These are phyloP conservation scores for Aschersonia sp. DNA, from an alignment of 2,329 filamentous ascomycete genomes.

Conservation along the genomic window DNA sequence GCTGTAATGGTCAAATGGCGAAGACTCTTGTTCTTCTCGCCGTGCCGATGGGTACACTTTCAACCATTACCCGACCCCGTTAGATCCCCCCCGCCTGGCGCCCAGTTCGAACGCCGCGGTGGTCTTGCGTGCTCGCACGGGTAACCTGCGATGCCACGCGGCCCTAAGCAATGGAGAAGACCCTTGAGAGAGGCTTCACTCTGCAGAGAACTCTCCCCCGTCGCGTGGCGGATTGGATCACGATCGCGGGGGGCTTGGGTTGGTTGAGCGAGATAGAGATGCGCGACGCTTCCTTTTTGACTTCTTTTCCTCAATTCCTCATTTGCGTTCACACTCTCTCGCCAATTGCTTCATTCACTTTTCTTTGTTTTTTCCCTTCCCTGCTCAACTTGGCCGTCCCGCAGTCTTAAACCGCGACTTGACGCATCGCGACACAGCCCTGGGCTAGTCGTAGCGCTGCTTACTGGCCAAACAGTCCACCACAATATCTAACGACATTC, in stretches of 20 bases:
- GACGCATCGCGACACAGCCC: too few relatives aligned
- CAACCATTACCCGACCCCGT: slow-evolving; percentile 37
- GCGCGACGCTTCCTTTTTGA: slow-evolving; percentile 26
- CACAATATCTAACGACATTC: too few relatives aligned
- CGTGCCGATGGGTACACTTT: slow-evolving; percentile 2
- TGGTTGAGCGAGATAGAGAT: slow-evolving; percentile 38
- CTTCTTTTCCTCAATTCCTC: slow-evolving; percentile 1
- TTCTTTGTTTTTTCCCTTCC: neutral
- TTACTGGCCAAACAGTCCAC: too few relatives aligned
- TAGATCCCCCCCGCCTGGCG: slow-evolving; percentile 39
- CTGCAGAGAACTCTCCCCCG: slow-evolving; percentile 58
- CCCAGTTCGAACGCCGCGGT: slow-evolving; percentile 57
- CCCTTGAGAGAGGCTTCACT: slow-evolving; percentile 58
- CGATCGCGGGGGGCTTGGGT: slow-evolving; percentile 47
- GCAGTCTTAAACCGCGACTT: too few relatives aligned
- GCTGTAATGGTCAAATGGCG: slow-evolving; percentile 51
- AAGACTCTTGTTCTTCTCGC: slow-evolving; percentile 39
- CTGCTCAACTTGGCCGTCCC: too few relatives aligned
- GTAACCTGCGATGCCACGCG: slow-evolving; percentile 49
- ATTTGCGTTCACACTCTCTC: neutral
- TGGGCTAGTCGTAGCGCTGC: too few relatives aligned
- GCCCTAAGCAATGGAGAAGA: slow-evolving; percentile 56
- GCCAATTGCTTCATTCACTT: neutral
- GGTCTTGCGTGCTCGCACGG: slow-evolving; percentile 46
- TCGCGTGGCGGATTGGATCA: slow-evolving; percentile 56